Conservation (phyloP, 352 stramenopile genomes). For the Globisporangium sylvaticum region DNA sequence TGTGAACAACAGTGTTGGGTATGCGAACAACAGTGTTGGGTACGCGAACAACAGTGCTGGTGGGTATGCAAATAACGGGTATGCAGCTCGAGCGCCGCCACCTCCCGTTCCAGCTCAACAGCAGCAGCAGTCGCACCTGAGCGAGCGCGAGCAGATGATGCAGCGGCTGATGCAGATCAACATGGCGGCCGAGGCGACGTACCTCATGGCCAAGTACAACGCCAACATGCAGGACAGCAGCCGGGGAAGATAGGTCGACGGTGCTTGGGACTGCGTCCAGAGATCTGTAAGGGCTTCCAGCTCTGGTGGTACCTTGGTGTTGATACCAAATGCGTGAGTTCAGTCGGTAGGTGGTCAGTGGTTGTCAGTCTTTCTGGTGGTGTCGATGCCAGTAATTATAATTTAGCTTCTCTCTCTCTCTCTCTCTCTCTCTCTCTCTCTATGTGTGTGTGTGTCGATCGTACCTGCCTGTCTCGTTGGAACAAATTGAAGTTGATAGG, state of each 20-base stretch:
- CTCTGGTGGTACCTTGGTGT: not conserved
- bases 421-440: too few relatives aligned
- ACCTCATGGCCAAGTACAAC: constrained; percentile 73
- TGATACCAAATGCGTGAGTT: not conserved
- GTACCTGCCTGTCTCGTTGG: not conserved
- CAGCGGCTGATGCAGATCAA: constrained; percentile 64
- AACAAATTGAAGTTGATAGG: not conserved
- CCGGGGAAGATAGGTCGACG: not conserved
- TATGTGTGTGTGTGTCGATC: not conserved
- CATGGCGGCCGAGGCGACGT: constrained; percentile 59
- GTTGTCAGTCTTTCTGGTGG: not conserved
- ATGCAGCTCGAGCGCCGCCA: not conserved
- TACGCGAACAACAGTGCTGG: not conserved
- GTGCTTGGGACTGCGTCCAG: not conserved
- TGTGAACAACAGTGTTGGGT: not conserved
- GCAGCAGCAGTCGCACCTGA: constrained; percentile 15
- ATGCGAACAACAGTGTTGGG: not conserved
- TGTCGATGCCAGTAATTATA: not conserved
- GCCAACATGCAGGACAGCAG: constrained; percentile 36
- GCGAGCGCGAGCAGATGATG: constrained; percentile 46
- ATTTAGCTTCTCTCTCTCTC: not conserved
- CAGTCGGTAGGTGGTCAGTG: not conserved
- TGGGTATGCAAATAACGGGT: not conserved
- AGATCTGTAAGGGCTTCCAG: not conserved
- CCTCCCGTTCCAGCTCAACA: not conserved